phyloP scores from a whole-genome alignment of 2,329 filamentous ascomycete genomes.

The Penicillium concentricum region DNA sequence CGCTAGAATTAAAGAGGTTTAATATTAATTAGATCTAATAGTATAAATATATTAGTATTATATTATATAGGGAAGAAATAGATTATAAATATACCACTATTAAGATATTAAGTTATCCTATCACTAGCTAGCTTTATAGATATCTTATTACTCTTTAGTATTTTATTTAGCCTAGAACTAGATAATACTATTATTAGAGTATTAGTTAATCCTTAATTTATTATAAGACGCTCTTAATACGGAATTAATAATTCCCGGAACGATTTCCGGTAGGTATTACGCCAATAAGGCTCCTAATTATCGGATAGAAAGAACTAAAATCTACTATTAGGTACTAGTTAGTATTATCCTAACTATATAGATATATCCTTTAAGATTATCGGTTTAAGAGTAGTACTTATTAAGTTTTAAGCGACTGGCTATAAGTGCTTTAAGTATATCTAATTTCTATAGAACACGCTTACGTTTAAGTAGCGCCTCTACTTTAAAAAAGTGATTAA shows the following conservation, averaged over 20 bases:
- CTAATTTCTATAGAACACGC: not conserved
- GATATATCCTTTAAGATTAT: not conserved
- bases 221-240: not conserved
- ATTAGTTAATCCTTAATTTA: not conserved
- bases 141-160: not conserved
- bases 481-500: no score
- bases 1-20: not conserved
- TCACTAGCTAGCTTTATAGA: no score
- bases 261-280: not conserved
- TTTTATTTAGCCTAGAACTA: not conserved
- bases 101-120: not conserved
- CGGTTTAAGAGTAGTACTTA: not conserved
- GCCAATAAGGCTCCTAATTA: not conserved
- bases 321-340: not conserved
- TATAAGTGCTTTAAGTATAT: not conserved
- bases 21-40: not conserved
- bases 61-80: not conserved
- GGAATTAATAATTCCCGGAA: not conserved
- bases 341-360: not conserved
- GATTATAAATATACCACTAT: not conserved
- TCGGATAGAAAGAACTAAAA: not conserved
- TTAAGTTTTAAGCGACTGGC: not conserved
- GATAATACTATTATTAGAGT: not conserved
- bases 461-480: no score
- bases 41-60: not conserved